Evolutionary conservation across 2,329 filamentous ascomycete genomes (phyloP).

Genomic region (Fusarium bulbicola): DNA sequence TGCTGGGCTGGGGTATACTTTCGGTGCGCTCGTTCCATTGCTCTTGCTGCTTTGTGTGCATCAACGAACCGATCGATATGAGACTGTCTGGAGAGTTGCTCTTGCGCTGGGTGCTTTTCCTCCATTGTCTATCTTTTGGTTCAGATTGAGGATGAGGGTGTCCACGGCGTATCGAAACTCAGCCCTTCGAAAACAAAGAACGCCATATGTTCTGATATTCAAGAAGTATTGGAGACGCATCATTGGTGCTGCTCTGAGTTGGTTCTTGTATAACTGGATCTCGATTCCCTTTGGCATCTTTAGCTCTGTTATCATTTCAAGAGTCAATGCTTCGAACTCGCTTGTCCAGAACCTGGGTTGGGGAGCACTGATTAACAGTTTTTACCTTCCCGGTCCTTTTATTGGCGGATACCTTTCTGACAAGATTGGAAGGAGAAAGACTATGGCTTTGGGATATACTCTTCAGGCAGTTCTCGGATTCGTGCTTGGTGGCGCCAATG

Average conservation of each 20-base stretch:
- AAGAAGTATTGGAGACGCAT: slow-evolving; percentile 8
- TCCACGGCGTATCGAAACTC: slow-evolving; percentile 1
- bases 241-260: background rate
- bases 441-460: background rate
- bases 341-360: slow-evolving; percentile 3
- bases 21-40: background rate
- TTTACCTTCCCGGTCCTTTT: background rate
- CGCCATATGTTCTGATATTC: background rate
- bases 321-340: slow-evolving; percentile 5
- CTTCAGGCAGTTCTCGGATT: background rate
- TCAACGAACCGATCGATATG: background rate
- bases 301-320: background rate
- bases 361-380: background rate
- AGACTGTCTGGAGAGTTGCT: background rate
- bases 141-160: slow-evolving; percentile 2
- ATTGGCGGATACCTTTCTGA: background rate
- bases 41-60: background rate
- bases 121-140: slow-evolving; percentile 5
- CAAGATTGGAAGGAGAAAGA: background rate
- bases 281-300: slow-evolving; percentile 6
- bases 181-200: background rate
- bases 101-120: background rate
- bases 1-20: background rate
- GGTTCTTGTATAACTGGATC: slow-evolving; percentile 12
- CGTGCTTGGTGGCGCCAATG: background rate